Percentiles rank a stretch among this genome's conserved stretches.
These are phyloP conservation scores for Tilletia indica DNA, from an alignment of 1,284 basidiomycete species.

Conservation along the genomic window DNA sequence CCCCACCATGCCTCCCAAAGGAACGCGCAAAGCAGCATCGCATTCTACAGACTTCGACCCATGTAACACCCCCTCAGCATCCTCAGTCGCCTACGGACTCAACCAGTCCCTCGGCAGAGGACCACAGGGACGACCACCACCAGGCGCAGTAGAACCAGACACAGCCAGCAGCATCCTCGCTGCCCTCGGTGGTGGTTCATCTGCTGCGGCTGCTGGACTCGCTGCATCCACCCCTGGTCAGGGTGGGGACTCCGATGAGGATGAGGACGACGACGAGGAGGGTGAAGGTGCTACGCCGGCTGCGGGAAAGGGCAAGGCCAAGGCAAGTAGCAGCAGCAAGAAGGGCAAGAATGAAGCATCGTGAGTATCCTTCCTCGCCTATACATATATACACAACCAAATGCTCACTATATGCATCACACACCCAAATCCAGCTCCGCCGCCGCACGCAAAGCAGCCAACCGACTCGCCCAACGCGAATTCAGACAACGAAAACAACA, in stretches of 20 bases:
- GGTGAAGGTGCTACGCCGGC: neutral
- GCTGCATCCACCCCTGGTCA: neutral
- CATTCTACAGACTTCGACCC: neutral
- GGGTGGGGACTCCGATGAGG: neutral
- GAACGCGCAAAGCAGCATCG: neutral
- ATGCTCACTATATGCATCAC: neutral
- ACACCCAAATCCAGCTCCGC: constrained; percentile 28
- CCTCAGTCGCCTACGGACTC: neutral
- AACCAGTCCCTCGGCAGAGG: neutral
- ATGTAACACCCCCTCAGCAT: neutral
- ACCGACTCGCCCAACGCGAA: constrained; percentile 48
- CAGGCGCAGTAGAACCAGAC: neutral
- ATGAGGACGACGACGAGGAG: constrained; percentile 7
- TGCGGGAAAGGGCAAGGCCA: constrained; percentile 1
- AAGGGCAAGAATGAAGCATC: neutral
- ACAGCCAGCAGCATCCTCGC: neutral
- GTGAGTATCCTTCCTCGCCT: neutral
- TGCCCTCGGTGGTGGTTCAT: neutral
- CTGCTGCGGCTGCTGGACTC: neutral
- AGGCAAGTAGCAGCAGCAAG: neutral
- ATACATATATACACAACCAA: neutral
- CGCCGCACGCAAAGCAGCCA: constrained; percentile 44
- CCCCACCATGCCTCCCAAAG: neutral
- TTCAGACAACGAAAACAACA: constrained; percentile 52
- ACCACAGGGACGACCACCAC: neutral